These are phyloP conservation scores for Evansstolkia leycettana DNA, from an alignment of 495 filamentous ascomycete genomes.

Conservation along the genomic window DNA sequence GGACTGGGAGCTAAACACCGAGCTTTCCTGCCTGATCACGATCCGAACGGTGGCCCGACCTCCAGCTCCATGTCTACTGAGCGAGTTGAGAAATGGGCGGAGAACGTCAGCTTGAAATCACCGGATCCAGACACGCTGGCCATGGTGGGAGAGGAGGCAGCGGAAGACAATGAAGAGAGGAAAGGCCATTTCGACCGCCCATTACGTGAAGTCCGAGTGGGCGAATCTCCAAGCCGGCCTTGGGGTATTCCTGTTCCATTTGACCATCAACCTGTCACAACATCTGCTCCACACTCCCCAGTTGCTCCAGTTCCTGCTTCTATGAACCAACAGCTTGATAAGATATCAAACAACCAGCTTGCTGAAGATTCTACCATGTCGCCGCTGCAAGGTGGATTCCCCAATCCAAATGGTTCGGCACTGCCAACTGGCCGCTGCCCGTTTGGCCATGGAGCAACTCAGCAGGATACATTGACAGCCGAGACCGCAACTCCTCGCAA, in stretches of 20 bases:
- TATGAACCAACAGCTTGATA: constrained; percentile 7
- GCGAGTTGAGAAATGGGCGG: constrained; percentile 71
- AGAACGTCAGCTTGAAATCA: constrained; percentile 42
- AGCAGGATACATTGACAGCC: constrained; percentile 6
- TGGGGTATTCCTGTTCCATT: constrained; percentile 79
- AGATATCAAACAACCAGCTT: constrained; percentile 3
- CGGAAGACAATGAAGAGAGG: constrained; percentile 25
- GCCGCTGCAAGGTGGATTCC: constrained; percentile 8
- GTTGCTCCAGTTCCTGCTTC: constrained; percentile 11
- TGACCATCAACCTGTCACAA: constrained; percentile 18
- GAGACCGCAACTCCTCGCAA: constrained; percentile 10
- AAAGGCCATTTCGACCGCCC: constrained; percentile 62
- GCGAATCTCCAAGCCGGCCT: constrained; percentile 78
- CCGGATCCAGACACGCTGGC: constrained; percentile 12
- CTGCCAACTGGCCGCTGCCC: constrained; percentile 32
- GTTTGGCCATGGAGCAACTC: constrained; percentile 20
- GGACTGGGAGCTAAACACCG: constrained; percentile 74
- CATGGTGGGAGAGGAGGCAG: constrained; percentile 19
- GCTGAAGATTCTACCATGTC: constrained; percentile 4
- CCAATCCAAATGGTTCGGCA: constrained; percentile 9
- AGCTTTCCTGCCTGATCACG: constrained; percentile 57
- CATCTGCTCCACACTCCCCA: constrained; percentile 14
- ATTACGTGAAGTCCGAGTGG: constrained; percentile 70
- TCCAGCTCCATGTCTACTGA: constrained; percentile 34
- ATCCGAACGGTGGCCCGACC: constrained; percentile 23